Evolutionary conservation across 2,329 filamentous ascomycete species (phyloP).

Genomic region (Claviceps citrina): DNA sequence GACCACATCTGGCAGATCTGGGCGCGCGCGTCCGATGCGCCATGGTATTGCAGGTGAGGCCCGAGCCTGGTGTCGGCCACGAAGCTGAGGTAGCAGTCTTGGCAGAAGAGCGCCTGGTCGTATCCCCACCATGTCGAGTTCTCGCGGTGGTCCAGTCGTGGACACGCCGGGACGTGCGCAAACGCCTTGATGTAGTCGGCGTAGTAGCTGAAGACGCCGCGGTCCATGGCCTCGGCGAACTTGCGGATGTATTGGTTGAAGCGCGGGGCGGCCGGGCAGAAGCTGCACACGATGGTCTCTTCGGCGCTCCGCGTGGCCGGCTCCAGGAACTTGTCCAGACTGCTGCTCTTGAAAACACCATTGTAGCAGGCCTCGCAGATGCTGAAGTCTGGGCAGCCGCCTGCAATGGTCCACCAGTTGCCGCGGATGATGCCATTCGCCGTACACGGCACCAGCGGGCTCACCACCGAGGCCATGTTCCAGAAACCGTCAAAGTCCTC

Average conservation of each 20-base stretch:
- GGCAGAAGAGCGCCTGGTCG: constrained; percentile 17
- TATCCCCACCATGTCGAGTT: constrained; percentile 22
- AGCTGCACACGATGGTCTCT: constrained; percentile 16
- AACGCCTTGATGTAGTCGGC: constrained; percentile 16
- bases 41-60: constrained; percentile 13
- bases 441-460: constrained; percentile 14
- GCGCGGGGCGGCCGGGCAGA: constrained; percentile 14
- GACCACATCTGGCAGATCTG: constrained; percentile 24
- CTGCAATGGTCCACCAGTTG: constrained; percentile 20
- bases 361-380: constrained; percentile 21
- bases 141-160: constrained; percentile 12
- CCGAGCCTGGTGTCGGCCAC: constrained; percentile 15
- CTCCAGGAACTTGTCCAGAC: constrained; percentile 16
- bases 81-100: constrained; percentile 20
- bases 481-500: constrained; percentile 16
- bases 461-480: constrained; percentile 12
- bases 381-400: constrained; percentile 10
- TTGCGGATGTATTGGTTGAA: constrained; percentile 13
- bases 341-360: constrained; percentile 15
- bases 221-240: constrained; percentile 17
- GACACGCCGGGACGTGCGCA: constrained; percentile 15
- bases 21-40: constrained; percentile 10
- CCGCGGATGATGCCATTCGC: constrained; percentile 15
- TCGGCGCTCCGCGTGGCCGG: constrained; percentile 7
- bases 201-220: constrained; percentile 17